Evolutionary conservation across 2,329 filamentous ascomycete species (phyloP), one percentile per base, ranked within the genome.

Genomic region (Colletotrichum sp.): DNA sequence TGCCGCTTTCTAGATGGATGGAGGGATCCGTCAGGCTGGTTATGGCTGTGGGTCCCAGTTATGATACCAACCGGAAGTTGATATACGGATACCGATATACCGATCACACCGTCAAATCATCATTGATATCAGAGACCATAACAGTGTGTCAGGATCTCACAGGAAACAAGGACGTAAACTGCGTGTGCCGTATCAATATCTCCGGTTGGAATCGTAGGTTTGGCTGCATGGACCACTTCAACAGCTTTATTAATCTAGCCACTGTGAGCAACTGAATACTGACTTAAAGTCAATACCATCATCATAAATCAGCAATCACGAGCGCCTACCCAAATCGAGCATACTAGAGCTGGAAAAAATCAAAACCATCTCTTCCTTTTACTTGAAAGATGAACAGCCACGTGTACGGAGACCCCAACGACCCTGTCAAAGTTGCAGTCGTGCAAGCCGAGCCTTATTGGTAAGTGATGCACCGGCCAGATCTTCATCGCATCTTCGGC

Each of bases 281-380:
- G 39, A 18, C 39, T 44, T 6, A 44, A 44, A 44, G 16, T 18
- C 16, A n/a, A 44, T n/a, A 44, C 39, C 39, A 10, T 3, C 0
- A 10, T 44, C 39, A 44, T 6, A 44, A 18, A 2, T 44, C 16
- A 2, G 39, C 39, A 44, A 44, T 6, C 39, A 44, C 4, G 39
- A 44, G 3, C 39, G 16, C 39, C 18, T 44, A 18, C 8, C 18
- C 8, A 18, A 44, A 44, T n/a, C 1, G 5, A 10, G 10, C 18
- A 9, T 3, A n/a, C 8, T n/a, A 3, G 0, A n/a, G 16, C 2
- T 44, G 16, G 39, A n/a, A 44, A n/a, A n/a, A 1, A 6, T 44
- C 16, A 6, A 44, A 44, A 18, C 6, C 0, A 6, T n/a, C 16
- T 44, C 16, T 44, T n/a, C 18, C 8, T 44, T 10, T 44, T 44